Conservation (phyloP, 139 green algal species). For the Desmodesmus armatus region DNA sequence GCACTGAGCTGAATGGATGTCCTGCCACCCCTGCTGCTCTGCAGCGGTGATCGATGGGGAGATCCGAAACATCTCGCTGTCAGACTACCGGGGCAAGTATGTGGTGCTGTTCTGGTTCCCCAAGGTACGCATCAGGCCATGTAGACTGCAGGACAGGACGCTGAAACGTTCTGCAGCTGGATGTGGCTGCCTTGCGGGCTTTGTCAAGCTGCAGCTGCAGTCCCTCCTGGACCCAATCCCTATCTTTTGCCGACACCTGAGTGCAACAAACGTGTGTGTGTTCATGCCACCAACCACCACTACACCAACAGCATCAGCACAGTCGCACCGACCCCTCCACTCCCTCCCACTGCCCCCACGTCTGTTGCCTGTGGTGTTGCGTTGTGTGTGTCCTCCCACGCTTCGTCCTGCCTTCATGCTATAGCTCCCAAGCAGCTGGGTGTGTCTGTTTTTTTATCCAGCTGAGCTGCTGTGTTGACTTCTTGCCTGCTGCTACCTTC, state of each 20-base stretch:
- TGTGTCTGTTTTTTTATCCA: background rate
- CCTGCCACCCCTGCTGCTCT: too few relatives aligned
- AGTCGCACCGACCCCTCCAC: background rate
- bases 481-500: background rate
- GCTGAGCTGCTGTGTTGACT: background rate
- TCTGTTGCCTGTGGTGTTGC: background rate
- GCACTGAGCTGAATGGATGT: too few relatives aligned
- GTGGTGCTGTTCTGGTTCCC: slow-evolving; percentile 77
- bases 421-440: background rate
- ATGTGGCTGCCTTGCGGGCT: background rate
- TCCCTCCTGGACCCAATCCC: too few relatives aligned
- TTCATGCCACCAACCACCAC: too few relatives aligned
- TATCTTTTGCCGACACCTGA: too few relatives aligned
- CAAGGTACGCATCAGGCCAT: background rate
- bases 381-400: too few relatives aligned
- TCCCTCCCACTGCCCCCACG: background rate
- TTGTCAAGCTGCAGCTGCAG: too few relatives aligned
- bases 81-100: slow-evolving; percentile 73
- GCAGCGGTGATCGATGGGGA: slow-evolving; percentile 79
- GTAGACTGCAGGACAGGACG: background rate
- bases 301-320: too few relatives aligned
- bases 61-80: slow-evolving; percentile 65
- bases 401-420: background rate
- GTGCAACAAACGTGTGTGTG: too few relatives aligned
- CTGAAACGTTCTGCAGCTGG: background rate